phyloP scores from a whole-genome alignment of 192 early-diverging fungal genomes.

The Bifiguratus adelaidae region DNA sequence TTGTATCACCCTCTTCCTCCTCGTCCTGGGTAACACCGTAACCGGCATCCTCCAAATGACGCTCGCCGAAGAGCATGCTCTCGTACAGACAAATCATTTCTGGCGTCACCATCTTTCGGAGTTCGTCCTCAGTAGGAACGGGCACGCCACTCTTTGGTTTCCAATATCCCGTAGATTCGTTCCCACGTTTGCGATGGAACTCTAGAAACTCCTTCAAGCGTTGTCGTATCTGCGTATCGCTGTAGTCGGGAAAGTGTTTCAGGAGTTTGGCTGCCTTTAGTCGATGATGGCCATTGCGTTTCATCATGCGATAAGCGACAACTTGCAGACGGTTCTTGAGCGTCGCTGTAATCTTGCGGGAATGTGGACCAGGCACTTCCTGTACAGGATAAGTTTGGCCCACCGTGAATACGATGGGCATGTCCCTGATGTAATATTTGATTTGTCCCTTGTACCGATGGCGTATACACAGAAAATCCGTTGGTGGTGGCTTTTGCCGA shows the following conservation, averaged over 20 bases:
- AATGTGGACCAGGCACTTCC: constrained; percentile 92
- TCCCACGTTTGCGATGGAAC: constrained; percentile 69
- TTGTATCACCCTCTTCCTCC: constrained; percentile 56
- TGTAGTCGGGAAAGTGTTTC: constrained; percentile 77
- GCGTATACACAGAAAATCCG: constrained; percentile 82
- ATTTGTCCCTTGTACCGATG: constrained; percentile 67
- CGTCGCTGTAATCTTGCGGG: constrained; percentile 81
- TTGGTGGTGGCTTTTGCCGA: constrained; percentile 48
- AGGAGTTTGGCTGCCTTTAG: constrained; percentile 69
- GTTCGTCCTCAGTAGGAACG: constrained; percentile 77
- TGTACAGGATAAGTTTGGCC: constrained; percentile 92
- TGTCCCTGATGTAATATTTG: constrained; percentile 80
- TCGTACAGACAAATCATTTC: constrained; percentile 94
- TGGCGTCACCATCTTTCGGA: constrained; percentile 86
- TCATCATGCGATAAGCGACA: constrained; percentile 79
- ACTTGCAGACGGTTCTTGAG: constrained; percentile 84
- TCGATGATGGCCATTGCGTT: constrained; percentile 60
- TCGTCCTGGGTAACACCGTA: constrained; percentile 66
- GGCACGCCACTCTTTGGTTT: constrained; percentile 61
- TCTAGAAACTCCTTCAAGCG: constrained; percentile 95
- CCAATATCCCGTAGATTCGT: constrained; percentile 78
- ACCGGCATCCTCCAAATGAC: constrained; percentile 83
- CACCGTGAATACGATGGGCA: constrained; percentile 71
- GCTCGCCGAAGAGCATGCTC: constrained; percentile 87
- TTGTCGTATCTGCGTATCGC: constrained; percentile 78